A percentile compares a stretch with the other conserved stretches of the same genome.
phyloP scores from a whole-genome alignment of 371 early-diverging fungal species.

The Scutellospora calospora region DNA sequence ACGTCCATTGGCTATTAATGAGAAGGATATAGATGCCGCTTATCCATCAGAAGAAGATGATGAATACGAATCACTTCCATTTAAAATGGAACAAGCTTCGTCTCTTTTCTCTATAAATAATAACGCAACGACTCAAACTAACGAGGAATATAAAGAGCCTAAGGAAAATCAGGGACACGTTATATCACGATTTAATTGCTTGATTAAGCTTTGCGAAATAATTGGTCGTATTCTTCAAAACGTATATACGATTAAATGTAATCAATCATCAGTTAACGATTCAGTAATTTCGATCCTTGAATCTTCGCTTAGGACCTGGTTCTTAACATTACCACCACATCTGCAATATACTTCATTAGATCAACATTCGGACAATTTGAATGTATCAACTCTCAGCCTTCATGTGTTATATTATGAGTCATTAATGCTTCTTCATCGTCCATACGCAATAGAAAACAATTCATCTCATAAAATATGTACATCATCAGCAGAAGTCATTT shows the following conservation, averaged over 20 bases:
- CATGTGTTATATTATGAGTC: constrained; percentile 86
- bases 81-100: constrained; percentile 35
- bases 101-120: background rate
- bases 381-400: background rate
- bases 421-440: constrained; percentile 82
- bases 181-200: constrained; percentile 34
- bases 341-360: constrained; percentile 26
- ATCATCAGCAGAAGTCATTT: constrained; percentile 22
- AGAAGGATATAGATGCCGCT: constrained; percentile 42
- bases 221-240: constrained; percentile 37
- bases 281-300: constrained; percentile 34
- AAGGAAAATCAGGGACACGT: background rate
- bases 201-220: constrained; percentile 38
- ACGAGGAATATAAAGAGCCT: background rate
- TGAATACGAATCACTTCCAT: constrained; percentile 37
- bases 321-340: constrained; percentile 31
- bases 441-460: constrained; percentile 51
- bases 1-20: constrained; percentile 42
- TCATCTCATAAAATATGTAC: constrained; percentile 33
- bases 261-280: background rate
- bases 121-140: background rate
- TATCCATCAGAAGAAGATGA: constrained; percentile 39
- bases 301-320: constrained; percentile 42
- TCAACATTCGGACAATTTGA: too few relatives aligned
- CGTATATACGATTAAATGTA: constrained; percentile 32